Conservation (phyloP, 75 land plant genomes). For the Larix kaempferi region DNA sequence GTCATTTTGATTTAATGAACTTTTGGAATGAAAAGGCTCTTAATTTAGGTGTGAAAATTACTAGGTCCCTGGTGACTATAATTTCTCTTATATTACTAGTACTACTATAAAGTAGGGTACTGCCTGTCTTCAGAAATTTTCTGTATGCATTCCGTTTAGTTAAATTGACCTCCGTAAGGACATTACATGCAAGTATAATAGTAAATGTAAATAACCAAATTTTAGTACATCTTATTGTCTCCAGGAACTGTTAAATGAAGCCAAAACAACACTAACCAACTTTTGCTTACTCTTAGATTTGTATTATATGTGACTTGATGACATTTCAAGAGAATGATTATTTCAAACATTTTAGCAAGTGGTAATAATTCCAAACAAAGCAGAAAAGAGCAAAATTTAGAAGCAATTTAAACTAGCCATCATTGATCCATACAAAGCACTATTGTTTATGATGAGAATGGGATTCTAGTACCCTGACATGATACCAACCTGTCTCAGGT, state of each 20-base stretch:
- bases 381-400: background rate
- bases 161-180: background rate
- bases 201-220: background rate
- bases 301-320: background rate
- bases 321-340: background rate
- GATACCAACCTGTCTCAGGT: background rate
- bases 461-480: background rate
- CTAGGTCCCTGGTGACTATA: background rate
- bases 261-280: background rate
- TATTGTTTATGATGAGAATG: background rate
- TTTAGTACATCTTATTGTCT: background rate
- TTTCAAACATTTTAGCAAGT: background rate
- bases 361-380: background rate
- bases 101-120: background rate
- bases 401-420: background rate
- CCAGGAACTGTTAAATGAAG: background rate
- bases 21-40: background rate
- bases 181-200: background rate
- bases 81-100: background rate
- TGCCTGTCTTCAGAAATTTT: background rate
- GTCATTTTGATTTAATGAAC: background rate
- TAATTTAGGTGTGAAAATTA: background rate
- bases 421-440: background rate
- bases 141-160: background rate
- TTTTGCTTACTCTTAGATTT: background rate